A percentile compares a stretch with the other conserved stretches of the same genome.
Conservation (phyloP, 2,329 filamentous ascomycete species). For the Arthrinium puccinioides region DNA sequence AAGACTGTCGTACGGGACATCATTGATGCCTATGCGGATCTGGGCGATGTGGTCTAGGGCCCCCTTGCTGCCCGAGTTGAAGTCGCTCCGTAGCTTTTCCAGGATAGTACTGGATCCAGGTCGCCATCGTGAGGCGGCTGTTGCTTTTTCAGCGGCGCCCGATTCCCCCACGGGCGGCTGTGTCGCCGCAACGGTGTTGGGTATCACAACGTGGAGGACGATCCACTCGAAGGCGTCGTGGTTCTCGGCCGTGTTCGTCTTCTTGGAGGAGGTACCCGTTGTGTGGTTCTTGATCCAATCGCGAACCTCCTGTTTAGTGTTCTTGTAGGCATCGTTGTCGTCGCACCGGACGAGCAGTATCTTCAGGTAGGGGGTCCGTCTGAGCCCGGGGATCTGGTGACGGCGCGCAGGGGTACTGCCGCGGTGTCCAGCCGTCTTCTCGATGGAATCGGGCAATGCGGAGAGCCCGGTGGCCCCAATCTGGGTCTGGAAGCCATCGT, state of each 20-base stretch:
- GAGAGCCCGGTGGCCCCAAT: constrained; percentile 18
- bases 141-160: constrained; percentile 51
- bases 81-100: constrained; percentile 85
- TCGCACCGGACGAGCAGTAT: constrained; percentile 85
- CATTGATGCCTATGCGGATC: constrained; percentile 68
- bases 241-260: constrained; percentile 68
- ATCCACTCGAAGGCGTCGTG: constrained; percentile 97
- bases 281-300: constrained; percentile 86
- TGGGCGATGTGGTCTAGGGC: constrained; percentile 75
- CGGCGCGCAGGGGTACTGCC: constrained; percentile 49
- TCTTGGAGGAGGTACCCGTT: constrained; percentile 49
- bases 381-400: constrained; percentile 90
- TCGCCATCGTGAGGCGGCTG: constrained; percentile 63
- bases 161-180: constrained; percentile 60
- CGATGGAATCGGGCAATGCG: constrained; percentile 31
- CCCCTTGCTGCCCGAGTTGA: constrained; percentile 67
- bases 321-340: constrained; percentile 91
- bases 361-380: constrained; percentile 90
- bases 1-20: constrained; percentile 58
- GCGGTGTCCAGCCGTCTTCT: constrained; percentile 22
- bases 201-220: constrained; percentile 84
- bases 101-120: constrained; percentile 75
- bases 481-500: constrained; percentile 58
- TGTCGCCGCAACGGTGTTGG: constrained; percentile 73
- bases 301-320: constrained; percentile 67